phyloP scores from a whole-genome alignment of 208 protist genomes.

The Crithidia brevicula region DNA sequence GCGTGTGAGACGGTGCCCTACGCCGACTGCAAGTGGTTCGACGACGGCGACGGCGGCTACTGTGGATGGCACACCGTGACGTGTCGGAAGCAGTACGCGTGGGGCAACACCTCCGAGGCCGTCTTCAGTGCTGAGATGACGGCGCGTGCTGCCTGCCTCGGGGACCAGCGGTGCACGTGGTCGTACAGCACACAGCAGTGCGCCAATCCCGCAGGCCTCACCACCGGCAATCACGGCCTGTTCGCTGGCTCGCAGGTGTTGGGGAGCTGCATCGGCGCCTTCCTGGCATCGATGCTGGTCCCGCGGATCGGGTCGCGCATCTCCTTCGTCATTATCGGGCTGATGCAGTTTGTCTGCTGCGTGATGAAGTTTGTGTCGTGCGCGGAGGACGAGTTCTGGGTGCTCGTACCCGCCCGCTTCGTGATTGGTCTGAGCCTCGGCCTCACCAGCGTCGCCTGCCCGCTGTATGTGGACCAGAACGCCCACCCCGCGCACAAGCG shows the following conservation, averaged over 20 bases:
- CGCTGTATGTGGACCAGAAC: conserved; percentile 78
- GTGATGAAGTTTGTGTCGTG: conserved; percentile 62
- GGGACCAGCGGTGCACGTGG: conserved; percentile 53
- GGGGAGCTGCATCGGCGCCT: conserved; percentile 70
- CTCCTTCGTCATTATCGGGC: conserved; percentile 61
- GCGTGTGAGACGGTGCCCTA: conserved; percentile 48
- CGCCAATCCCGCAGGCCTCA: conserved; percentile 51
- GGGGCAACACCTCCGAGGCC: not conserved
- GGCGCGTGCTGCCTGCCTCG: conserved; percentile 14
- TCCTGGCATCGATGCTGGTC: conserved; percentile 51
- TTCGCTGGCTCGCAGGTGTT: conserved; percentile 85
- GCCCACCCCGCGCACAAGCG: conserved; percentile 51
- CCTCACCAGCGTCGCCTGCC: conserved; percentile 51
- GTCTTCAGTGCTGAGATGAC: not conserved
- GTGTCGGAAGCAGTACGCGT: conserved; percentile 31
- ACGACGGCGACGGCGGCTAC: conserved; percentile 1
- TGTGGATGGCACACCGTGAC: conserved; percentile 47
- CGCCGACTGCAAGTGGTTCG: conserved; percentile 53
- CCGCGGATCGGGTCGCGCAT: conserved; percentile 45
- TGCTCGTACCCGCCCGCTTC: conserved; percentile 66
- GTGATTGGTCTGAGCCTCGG: conserved; percentile 71
- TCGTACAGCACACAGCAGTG: conserved; percentile 45
- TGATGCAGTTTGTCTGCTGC: conserved; percentile 52
- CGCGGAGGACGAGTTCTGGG: conserved; percentile 58
- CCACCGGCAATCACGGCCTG: conserved; percentile 56